These are phyloP conservation scores for Plasmodium vivax DNA, from an alignment of 169 alveolate species.

Conservation along the genomic window DNA sequence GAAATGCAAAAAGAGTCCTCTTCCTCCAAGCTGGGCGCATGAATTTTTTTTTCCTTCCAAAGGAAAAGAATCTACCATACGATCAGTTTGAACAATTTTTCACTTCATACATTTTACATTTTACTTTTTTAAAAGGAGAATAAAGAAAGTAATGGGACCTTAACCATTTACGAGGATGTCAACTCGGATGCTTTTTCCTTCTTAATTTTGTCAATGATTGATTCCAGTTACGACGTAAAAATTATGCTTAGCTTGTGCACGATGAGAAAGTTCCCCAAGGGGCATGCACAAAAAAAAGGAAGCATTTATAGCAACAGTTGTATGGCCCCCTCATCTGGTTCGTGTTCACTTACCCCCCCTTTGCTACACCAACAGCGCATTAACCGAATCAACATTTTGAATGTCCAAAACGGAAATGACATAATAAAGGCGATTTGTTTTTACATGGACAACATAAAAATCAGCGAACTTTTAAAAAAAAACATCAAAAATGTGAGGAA, in stretches of 20 bases:
- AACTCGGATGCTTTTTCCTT: conserved; percentile 42
- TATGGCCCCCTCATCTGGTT: background rate
- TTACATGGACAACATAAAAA: conserved; percentile 60
- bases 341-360: background rate
- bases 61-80: background rate
- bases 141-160: conserved; percentile 38
- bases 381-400: conserved; percentile 34
- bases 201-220: conserved; percentile 66
- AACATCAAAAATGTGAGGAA: conserved; percentile 50
- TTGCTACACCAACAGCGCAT: conserved; percentile 21
- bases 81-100: background rate
- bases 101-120: background rate
- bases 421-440: conserved; percentile 50
- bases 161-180: conserved; percentile 56
- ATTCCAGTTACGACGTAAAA: conserved; percentile 62
- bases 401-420: conserved; percentile 60
- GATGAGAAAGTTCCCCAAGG: background rate
- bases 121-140: conserved; percentile 42
- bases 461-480: conserved; percentile 57
- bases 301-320: background rate
- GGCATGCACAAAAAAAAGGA: background rate
- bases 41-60: background rate
- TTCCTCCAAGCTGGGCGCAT: background rate
- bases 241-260: background rate
- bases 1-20: background rate